Evolutionary conservation across 352 stramenopile genomes (phyloP), one percentile per base, ranked within the genome.

Genomic region (Phytophthora sp.): DNA sequence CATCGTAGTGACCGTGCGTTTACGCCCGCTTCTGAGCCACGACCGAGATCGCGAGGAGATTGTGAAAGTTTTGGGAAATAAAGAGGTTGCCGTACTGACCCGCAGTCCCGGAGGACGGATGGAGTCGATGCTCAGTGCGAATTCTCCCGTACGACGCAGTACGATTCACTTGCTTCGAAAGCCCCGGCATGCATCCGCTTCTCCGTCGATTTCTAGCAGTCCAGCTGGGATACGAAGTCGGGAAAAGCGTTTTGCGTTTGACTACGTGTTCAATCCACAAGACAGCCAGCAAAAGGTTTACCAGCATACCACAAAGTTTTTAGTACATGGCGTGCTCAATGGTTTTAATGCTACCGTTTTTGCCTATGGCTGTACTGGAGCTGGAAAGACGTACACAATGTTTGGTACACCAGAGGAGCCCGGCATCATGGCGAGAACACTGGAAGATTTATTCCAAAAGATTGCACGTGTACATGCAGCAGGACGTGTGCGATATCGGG

Each of bases 301-400:
- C 59, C 76, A 82, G 21, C 71, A 94, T 47, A 97, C 92, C 11
- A 95, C 91, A 16, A 88, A 93, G 69, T 93, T 93, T 44, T 61
- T 98, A 15, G 86, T 98, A 44, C 79, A 95, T 12, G 90, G 86
- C 6, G 87, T 95, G 3, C 63, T 98, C 18, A 86, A 97, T 54
- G 90, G 91, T 24, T 96, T 88, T 62, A 97, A 97, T 63, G 90
- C 89, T 4, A 98, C 92, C 0, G 91, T 98, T n/a, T 97, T 98
- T 69, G 90, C 91, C 0, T 92, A 98, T 50, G 91, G 91, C 16
- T 91, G 86, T 63, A 98, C 91, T 13, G 91, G 91, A 8, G 86
- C 82, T 15, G 90, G 91, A 23, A 98, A 95, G 78, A 98, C 91
- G 15, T 93, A 97, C 63, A 98, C 91, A 12, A 97, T 98, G 91